Conservation (phyloP, 2,329 filamentous ascomycete genomes). For the Cladosporium sp. region DNA sequence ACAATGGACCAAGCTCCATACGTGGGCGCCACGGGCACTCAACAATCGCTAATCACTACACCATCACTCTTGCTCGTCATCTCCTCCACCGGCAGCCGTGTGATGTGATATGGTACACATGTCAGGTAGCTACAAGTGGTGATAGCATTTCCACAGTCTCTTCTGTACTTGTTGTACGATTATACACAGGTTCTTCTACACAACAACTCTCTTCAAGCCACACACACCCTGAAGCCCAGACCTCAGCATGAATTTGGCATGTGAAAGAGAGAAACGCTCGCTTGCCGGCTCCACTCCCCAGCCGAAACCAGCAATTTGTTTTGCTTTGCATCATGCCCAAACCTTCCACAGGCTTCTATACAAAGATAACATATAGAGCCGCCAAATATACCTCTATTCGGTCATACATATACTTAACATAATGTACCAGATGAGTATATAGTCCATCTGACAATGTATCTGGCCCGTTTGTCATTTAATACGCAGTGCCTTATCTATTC, state of each 20-base stretch:
- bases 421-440: too few species aligned
- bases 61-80: neutral
- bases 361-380: too few species aligned
- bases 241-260: neutral
- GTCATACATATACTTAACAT: too few species aligned
- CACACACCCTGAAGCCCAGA: too few species aligned
- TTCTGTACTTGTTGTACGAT: too few species aligned
- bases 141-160: too few species aligned
- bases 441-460: too few species aligned
- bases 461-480: too few species aligned
- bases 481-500: neutral
- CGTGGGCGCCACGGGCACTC: neutral
- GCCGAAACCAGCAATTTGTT: constrained; percentile 1
- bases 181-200: too few species aligned
- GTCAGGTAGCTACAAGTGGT: too few species aligned
- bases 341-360: neutral
- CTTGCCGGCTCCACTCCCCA: constrained; percentile 1
- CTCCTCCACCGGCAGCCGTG: neutral
- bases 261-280: neutral
- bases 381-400: too few species aligned
- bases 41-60: neutral
- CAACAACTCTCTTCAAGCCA: too few species aligned
- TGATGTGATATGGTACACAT: neutral
- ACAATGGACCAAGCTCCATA: constrained; percentile 1
- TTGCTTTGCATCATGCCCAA: neutral